Base-by-base conservation (phyloP, 176 grass and related monocot species). In the Carex cristatella region DNA sequence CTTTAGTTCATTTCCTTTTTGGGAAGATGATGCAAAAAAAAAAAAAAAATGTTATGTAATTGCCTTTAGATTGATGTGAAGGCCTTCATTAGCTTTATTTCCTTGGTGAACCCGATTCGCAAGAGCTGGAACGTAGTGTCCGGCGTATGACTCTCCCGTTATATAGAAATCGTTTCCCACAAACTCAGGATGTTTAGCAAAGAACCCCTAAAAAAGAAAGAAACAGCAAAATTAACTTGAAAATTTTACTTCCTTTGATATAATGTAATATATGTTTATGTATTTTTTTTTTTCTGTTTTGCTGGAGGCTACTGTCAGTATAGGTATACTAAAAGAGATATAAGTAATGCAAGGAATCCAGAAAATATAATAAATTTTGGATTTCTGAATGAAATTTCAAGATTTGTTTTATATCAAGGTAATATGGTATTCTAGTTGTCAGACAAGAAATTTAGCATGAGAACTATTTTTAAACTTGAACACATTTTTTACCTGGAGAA, bases 141-240 rank as follows among this genome's bases (percentile, higher is more conserved):
- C 96, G 82, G 96, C 96, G 85, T 95, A 98, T 56, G 96, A 98
- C 65, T 98, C 96, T 83, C 96, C 96, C 7, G 96, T 95, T 86
- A 98, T 93, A 38, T 84, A 95, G 59, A 98, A 98, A 69, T 98
- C 91, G 32, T 98, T 95, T 9, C 86, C 88, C 40, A 55, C 83
- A 75, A 89, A 89, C 23, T 98, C 93, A 2, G 93, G 91, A 58
- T 98, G 96, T 79, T 95, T 94, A 79, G 86, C 80, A 62, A 95
- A 98, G 83, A 98, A 98, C 8, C 87, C 93, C 93, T 98, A 83
- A 78, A 65, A 73, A 91, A 27, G 44, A 60, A 14, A 81, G 14
- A 14, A 76, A 76, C 31, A 55, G 0, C 48, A 56, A 53, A 70
- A 70, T 44, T 42, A 42, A 44, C 16, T 70, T 42, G 2, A 70